Percentiles rank a stretch among this genome's conserved stretches.
Conservation (phyloP, 345 rosid genomes). For the Dovyalis caffra region DNA sequence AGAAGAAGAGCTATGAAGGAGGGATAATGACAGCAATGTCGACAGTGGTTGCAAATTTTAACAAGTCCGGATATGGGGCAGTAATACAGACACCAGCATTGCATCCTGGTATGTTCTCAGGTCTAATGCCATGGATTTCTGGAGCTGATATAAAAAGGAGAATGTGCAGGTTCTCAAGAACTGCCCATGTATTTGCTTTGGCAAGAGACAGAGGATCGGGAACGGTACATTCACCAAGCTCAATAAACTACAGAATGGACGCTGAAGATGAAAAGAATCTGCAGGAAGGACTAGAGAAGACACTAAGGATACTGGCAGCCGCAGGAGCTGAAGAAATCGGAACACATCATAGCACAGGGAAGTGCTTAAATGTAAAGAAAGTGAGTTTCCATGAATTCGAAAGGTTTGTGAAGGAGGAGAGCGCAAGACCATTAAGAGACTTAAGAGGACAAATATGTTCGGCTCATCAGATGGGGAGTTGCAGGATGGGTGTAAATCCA, state of each 20-base stretch:
- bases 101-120: slow-evolving; percentile 83
- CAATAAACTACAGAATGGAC: slow-evolving; percentile 46
- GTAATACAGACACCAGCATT: slow-evolving; percentile 74
- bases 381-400: slow-evolving; percentile 44
- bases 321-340: slow-evolving; percentile 86
- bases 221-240: slow-evolving; percentile 35
- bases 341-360: slow-evolving; percentile 57
- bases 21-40: slow-evolving; percentile 91
- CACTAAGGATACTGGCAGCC: slow-evolving; percentile 61
- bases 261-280: slow-evolving; percentile 49
- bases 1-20: slow-evolving; percentile 70
- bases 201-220: slow-evolving; percentile 76
- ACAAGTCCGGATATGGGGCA: slow-evolving; percentile 54
- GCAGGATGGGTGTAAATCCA: slow-evolving; percentile 71
- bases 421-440: slow-evolving; percentile 42
- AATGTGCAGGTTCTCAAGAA: slow-evolving; percentile 65
- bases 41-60: slow-evolving; percentile 30
- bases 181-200: slow-evolving; percentile 62
- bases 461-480: slow-evolving; percentile 94
- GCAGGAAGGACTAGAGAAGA: slow-evolving; percentile 55
- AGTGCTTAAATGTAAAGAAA: slow-evolving; percentile 47
- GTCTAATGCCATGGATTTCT: slow-evolving; percentile 69
- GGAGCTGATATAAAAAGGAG: slow-evolving; percentile 56
- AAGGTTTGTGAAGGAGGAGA: slow-evolving; percentile 65
- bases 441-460: slow-evolving; percentile 54